Conservation (phyloP, 1,284 basidiomycete genomes). For the Ceratobasidium sp. region DNA sequence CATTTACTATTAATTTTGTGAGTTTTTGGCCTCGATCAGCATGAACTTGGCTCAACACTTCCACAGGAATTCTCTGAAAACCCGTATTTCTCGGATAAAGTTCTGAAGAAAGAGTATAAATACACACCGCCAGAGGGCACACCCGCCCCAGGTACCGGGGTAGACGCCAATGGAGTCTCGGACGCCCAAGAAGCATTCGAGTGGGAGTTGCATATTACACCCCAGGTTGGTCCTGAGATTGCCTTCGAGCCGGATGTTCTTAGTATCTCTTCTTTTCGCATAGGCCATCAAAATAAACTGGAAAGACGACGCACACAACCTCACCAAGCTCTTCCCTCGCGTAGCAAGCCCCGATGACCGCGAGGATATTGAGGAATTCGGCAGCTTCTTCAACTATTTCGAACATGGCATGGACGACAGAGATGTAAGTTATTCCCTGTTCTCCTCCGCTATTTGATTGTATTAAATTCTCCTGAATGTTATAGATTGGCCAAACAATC, state of each 20-base stretch:
- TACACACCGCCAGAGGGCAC: conserved; percentile 66
- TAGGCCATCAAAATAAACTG: conserved; percentile 80
- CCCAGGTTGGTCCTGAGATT: conserved; percentile 65
- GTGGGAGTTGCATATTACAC: conserved; percentile 78
- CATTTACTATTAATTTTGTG: conserved; percentile 84
- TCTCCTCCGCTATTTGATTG: not conserved
- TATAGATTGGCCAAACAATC: conserved; percentile 76
- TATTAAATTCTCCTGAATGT: not conserved
- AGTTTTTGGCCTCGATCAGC: conserved; percentile 56
- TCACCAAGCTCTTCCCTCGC: conserved; percentile 83
- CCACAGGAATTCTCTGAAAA: conserved; percentile 83
- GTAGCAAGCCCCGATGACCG: conserved; percentile 68
- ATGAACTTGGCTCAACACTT: not conserved
- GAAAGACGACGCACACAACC: conserved; percentile 82
- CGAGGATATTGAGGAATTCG: conserved; percentile 61
- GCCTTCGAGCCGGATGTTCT: conserved; percentile 10
- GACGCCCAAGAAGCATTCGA: conserved; percentile 80
- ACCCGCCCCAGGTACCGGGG: conserved; percentile 65
- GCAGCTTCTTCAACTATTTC: conserved; percentile 92
- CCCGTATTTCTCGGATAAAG: conserved; percentile 79
- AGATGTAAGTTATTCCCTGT: conserved; percentile 67
- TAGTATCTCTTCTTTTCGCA: conserved; percentile 35
- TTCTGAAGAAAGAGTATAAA: conserved; percentile 84
- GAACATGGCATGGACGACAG: conserved; percentile 73
- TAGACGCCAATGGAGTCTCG: conserved; percentile 79